Base-by-base conservation (phyloP, 2,329 filamentous ascomycete genomes). In the Aspergillus sp. region DNA sequence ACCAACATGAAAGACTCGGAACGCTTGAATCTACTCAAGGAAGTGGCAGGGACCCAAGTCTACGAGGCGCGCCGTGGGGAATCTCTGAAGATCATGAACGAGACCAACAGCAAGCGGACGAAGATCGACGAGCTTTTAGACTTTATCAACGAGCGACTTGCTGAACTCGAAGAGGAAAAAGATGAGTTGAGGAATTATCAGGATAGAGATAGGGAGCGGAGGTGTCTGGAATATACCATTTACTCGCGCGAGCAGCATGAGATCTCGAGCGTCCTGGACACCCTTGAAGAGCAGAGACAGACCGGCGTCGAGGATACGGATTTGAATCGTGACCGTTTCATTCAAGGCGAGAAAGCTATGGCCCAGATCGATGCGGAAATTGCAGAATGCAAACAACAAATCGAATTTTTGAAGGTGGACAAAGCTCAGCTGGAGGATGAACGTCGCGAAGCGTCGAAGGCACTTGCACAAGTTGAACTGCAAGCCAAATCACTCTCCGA, bases 1-100 rank as follows among this genome's bases (percentile, higher is more conserved):
- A 98, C 93, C 40, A 98, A 97, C 66, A 98, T 98, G 93, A 96
- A 96, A 68, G 93, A 98, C 66, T 82, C 83, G 1, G 90, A 96
- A 65, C 81, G 93, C 44, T 72, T 98, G 52, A 90, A 86, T 56
- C 74, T 98, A 49, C 72, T 98, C 51, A 98, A 98, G 69, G 93
- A 97, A 63, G 93, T 98, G n/a, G 93, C 93, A 0, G 93, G 93
- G 52, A 98, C 93, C 5, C 89, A 96, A 60, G 89, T 96, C 40
- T 98, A 98, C 69, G 93, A 98, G 69, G 85, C 88, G 45, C 85
- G 91, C 47, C 82, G 94, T 51, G 79, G 88, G 29, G 91, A 98
- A 67, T 95, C 88, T 41, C 73, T 94, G 56, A 96, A 95, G 72
- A 95, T 98, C 59, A 95, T 98, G 88, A 81, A 83, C 52, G 93